phyloP scores from a whole-genome alignment of 73 alveolate species.

The Paramecium tetraurelia region DNA sequence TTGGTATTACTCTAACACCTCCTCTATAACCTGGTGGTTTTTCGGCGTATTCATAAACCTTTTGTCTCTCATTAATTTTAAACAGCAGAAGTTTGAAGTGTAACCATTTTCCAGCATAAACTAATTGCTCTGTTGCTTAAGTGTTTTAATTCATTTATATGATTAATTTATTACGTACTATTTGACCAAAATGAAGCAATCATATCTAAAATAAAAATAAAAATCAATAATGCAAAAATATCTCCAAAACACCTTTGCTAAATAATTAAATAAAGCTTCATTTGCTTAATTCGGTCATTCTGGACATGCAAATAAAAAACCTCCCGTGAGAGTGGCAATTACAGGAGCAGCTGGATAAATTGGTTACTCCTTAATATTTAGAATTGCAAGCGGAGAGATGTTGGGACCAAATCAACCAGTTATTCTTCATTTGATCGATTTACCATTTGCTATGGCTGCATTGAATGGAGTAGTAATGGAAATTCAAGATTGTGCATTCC shows the following conservation, averaged over 20 bases:
- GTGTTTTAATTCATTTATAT: conserved; percentile 6
- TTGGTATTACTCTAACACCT: conserved; percentile 14
- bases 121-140: background rate
- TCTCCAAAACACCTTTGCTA: background rate
- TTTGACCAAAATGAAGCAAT: background rate
- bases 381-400: conserved; percentile 66
- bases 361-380: conserved; percentile 62
- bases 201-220: background rate
- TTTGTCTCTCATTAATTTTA: background rate
- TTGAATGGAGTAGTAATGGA: conserved; percentile 87
- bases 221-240: background rate
- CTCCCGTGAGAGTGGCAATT: conserved; percentile 64
- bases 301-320: background rate
- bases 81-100: background rate
- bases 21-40: conserved; percentile 36
- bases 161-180: background rate
- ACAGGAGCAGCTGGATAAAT: conserved; percentile 67
- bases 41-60: background rate
- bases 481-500: conserved; percentile 96
- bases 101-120: conserved; percentile 23
- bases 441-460: conserved; percentile 57
- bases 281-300: background rate
- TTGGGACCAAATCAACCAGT: conserved; percentile 65
- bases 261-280: background rate
- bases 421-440: conserved; percentile 54